These are phyloP conservation scores for Closterium sp. DNA, from an alignment of 139 green algal genomes.

Conservation along the genomic window DNA sequence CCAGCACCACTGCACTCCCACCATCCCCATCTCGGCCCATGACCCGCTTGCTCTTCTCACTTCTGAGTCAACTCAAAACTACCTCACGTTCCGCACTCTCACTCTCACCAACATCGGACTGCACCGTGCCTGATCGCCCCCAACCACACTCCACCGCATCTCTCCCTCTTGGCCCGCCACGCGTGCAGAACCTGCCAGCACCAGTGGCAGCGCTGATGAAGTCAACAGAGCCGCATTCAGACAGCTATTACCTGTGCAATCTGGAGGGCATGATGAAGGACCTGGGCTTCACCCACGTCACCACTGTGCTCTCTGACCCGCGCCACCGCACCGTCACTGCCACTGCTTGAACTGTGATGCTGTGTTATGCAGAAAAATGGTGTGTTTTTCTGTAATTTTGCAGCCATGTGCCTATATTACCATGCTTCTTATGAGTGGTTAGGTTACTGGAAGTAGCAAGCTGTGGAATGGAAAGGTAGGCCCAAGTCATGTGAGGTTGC, in stretches of 20 bases:
- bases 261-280: conserved; percentile 64
- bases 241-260: conserved; percentile 62
- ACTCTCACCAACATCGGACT: too few relatives aligned
- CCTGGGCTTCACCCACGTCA: conserved; percentile 66
- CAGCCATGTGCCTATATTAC: neutral
- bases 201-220: conserved; percentile 84
- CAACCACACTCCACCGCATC: too few relatives aligned
- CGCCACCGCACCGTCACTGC: conserved; percentile 71
- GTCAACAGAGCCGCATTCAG: conserved; percentile 64
- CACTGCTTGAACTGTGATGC: conserved; percentile 17
- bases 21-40: neutral
- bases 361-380: neutral
- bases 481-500: too few relatives aligned
- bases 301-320: conserved; percentile 69
- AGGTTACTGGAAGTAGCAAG: too few relatives aligned
- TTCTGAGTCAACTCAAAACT: too few relatives aligned
- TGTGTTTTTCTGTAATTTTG: neutral
- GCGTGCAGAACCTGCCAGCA: conserved; percentile 73
- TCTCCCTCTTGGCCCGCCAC: neutral
- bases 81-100: too few relatives aligned
- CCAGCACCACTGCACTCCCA: neutral
- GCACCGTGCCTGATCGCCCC: too few relatives aligned
- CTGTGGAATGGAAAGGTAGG: too few relatives aligned
- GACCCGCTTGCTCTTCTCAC: neutral
- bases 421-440: too few relatives aligned